phyloP scores from a whole-genome alignment of 148 eudicot species.

The Linanthus parryae region DNA sequence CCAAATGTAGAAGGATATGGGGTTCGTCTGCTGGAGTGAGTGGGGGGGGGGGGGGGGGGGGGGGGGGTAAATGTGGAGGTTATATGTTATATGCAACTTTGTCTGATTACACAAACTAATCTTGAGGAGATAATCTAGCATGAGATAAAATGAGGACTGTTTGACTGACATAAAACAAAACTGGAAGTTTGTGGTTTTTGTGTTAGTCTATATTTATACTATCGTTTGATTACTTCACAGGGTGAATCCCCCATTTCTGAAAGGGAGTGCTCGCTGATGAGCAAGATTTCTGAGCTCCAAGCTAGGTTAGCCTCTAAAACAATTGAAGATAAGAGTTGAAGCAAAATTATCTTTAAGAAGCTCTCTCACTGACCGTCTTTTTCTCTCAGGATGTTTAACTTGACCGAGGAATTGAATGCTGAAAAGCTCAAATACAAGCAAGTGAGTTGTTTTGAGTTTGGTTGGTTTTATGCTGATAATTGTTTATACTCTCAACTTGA shows the following conservation, averaged over 20 bases:
- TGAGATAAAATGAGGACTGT: too few species aligned
- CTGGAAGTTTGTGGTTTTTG: too few species aligned
- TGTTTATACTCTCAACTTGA: background rate
- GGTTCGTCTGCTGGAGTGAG: too few species aligned
- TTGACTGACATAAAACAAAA: too few species aligned
- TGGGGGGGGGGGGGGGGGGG: too few species aligned
- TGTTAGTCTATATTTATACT: too few species aligned
- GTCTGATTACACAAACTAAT: background rate
- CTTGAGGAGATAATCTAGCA: too few species aligned
- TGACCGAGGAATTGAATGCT: constrained; percentile 76
- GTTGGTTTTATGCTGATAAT: background rate
- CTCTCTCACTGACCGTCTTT: background rate
- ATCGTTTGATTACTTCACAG: constrained; percentile 46
- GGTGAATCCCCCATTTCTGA: constrained; percentile 65
- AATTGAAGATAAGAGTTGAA: background rate
- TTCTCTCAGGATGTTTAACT: constrained; percentile 58
- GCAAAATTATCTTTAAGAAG: constrained; percentile 1
- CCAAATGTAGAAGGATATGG: too few species aligned
- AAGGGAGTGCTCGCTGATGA: constrained; percentile 63
- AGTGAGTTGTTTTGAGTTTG: constrained; percentile 31
- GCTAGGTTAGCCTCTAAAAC: constrained; percentile 46
- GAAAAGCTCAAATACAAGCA: constrained; percentile 63
- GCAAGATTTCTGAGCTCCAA: constrained; percentile 83
- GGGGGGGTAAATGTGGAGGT: too few species aligned
- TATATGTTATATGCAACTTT: background rate